A percentile compares a stretch with the other conserved stretches of the same genome.
phyloP scores from a whole-genome alignment of 1,284 basidiomycete genomes.

The Ustilago curta region DNA sequence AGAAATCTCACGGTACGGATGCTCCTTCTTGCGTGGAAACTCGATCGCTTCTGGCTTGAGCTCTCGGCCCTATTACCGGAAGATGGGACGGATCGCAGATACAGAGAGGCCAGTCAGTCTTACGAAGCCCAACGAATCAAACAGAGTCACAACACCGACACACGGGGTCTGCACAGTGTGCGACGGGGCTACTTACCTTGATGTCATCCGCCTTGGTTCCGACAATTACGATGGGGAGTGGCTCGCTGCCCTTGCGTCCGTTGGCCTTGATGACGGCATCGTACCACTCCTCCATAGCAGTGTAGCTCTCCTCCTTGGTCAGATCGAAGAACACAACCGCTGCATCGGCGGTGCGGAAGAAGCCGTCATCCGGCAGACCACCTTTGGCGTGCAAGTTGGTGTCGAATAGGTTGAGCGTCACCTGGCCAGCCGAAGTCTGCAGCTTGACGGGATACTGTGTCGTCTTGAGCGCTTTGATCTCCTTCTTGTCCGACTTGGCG shows the following conservation, averaged over 20 bases:
- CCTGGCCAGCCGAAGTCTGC: constrained; percentile 45
- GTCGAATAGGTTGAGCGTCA: constrained; percentile 46
- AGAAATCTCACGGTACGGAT: constrained; percentile 50
- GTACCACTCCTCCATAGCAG: constrained; percentile 52
- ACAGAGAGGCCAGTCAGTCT: neutral
- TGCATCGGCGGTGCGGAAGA: constrained; percentile 50
- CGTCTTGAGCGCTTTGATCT: constrained; percentile 54
- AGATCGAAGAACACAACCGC: constrained; percentile 48
- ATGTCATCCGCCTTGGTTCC: constrained; percentile 51
- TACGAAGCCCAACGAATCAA: neutral
- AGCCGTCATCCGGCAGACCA: constrained; percentile 48
- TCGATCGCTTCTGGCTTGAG: constrained; percentile 51
- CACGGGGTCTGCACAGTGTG: no score
- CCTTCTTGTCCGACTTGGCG: constrained; percentile 38
- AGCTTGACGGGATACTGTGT: constrained; percentile 45
- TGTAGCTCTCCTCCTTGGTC: constrained; percentile 42
- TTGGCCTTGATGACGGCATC: constrained; percentile 49
- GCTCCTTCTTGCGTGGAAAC: constrained; percentile 53
- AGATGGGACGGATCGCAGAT: neutral
- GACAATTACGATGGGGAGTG: constrained; percentile 47
- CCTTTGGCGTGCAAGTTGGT: constrained; percentile 54
- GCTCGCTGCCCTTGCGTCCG: constrained; percentile 47
- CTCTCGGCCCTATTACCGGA: constrained; percentile 29
- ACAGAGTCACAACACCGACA: no score
- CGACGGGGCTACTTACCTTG: constrained; percentile 23